Percentiles rank a stretch among this genome's conserved stretches.
These are phyloP conservation scores for Plasmodium relictum DNA, from an alignment of 169 alveolate genomes.

Conservation along the genomic window DNA sequence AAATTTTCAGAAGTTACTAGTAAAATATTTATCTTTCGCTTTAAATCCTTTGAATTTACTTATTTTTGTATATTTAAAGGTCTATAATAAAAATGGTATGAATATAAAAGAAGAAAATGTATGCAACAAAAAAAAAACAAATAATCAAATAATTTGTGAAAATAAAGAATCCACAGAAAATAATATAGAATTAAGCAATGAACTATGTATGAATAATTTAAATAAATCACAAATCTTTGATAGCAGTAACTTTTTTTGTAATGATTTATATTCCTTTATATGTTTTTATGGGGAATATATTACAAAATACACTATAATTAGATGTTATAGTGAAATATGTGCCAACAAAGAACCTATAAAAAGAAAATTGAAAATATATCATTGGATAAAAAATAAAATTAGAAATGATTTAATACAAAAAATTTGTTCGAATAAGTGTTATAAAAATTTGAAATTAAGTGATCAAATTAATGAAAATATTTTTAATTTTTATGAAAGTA, in stretches of 20 bases:
- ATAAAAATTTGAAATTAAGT: slow-evolving; percentile 6
- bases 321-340: slow-evolving; percentile 43
- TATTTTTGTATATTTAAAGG: slow-evolving; percentile 46
- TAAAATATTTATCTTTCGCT: slow-evolving; percentile 17
- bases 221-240: neutral
- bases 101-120: neutral
- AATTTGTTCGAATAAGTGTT: slow-evolving; percentile 11
- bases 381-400: slow-evolving; percentile 26
- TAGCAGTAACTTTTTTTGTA: slow-evolving; percentile 26
- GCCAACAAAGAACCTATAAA: neutral
- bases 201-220: neutral
- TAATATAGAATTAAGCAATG: neutral
- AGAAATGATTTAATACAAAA: slow-evolving; percentile 17
- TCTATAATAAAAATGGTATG: neutral
- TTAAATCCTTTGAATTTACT: slow-evolving; percentile 54
- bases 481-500: slow-evolving; percentile 23
- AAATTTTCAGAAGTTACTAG: slow-evolving; percentile 19
- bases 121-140: neutral
- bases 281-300: slow-evolving; percentile 68
- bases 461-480: neutral
- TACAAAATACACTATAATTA: slow-evolving; percentile 43
- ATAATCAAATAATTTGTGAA: neutral
- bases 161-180: neutral
- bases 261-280: slow-evolving; percentile 41
- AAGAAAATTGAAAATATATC: slow-evolving; percentile 52